Evolutionary conservation across 371 early-diverging fungal species (phyloP).

Genomic region (Rhizopus arrhizus): DNA sequence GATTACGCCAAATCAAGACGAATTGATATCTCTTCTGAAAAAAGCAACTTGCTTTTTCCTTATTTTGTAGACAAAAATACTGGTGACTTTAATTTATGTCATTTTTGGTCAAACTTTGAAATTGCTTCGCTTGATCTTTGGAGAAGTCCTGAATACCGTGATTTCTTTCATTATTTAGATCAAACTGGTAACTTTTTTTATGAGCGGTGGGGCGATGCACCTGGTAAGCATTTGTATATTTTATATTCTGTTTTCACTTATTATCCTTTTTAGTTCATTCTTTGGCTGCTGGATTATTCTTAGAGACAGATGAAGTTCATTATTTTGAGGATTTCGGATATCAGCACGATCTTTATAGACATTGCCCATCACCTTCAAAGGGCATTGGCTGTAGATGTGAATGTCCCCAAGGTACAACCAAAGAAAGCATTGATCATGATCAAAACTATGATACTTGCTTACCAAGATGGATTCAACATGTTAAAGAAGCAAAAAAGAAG

Average conservation of each 20-base stretch:
- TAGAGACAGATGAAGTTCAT: slow-evolving; percentile 82
- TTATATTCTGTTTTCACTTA: background rate
- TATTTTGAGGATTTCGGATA: slow-evolving; percentile 93
- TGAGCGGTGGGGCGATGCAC: slow-evolving; percentile 75
- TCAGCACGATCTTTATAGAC: slow-evolving; percentile 73
- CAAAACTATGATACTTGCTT: slow-evolving; percentile 47
- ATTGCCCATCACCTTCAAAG: slow-evolving; percentile 65
- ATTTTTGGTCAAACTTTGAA: slow-evolving; percentile 94
- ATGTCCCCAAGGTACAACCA: slow-evolving; percentile 44
- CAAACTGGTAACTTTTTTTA: slow-evolving; percentile 70
- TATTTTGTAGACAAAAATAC: slow-evolving; percentile 44
- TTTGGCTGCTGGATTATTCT: slow-evolving; percentile 83
- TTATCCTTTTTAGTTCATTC: slow-evolving; percentile 70
- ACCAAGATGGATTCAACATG: slow-evolving; percentile 40
- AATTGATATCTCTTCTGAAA: slow-evolving; percentile 41
- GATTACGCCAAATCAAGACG: slow-evolving; percentile 53
- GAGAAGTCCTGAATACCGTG: slow-evolving; percentile 63
- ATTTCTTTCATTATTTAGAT: slow-evolving; percentile 66
- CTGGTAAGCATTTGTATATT: slow-evolving; percentile 34
- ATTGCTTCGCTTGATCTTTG: slow-evolving; percentile 85
- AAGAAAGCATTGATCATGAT: slow-evolving; percentile 53
- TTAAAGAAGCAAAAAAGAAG: slow-evolving; percentile 21
- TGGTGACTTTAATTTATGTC: slow-evolving; percentile 69
- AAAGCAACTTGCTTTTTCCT: slow-evolving; percentile 26
- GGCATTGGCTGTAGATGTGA: slow-evolving; percentile 45